Base-by-base conservation (phyloP, 345 rosid species). In the Hirschfeldia incana region DNA sequence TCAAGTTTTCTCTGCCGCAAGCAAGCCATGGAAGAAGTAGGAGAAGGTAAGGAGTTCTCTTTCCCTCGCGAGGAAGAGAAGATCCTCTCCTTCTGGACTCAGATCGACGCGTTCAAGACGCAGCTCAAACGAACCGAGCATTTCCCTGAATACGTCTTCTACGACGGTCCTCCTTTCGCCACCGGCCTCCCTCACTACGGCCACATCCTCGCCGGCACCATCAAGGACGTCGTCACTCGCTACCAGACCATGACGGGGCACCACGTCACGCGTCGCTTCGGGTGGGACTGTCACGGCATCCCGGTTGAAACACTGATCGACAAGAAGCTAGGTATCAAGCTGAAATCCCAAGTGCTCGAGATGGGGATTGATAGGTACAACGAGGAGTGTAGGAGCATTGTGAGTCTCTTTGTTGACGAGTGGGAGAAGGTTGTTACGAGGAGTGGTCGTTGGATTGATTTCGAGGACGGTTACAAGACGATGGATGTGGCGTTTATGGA, bases 261-360 rank as follows among this genome's bases (percentile, higher is more conserved):
- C 82, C 99, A 95, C 60, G 99, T 95, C 30, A 91, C 97, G 4
- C 93, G 98, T 16, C 85, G 99, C 6, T 95, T 95, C 68, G 99
- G 99, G 2, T 95, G 99, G 99, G 99, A 95, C 55, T 95, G 99
- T 80, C 99, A 95, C 51, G 99, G 99, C 9, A 70, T 95, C n/a
- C 99, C 99, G 0, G 94, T 95, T 0, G 99, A 95, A 85, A 87
- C 85, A 28, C 94, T 90, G 89, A 93, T 95, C 60, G 97, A 95
- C 61, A 70, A 78, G 80, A 86, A 85, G 28, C 61, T 93, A 32
- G 87, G 88, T 53, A 90, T 93, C 2, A 80, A 81, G 85, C 85
- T 84, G 75, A 88, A 92, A 74, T 92, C 88, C 0, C 90, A 95
- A 5, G 89, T 93, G 17, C 9, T 89, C 2, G 12, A 88, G 15